A percentile compares a stretch with the other conserved stretches of the same genome.
These are phyloP conservation scores for Amylocarpus encephaloides DNA, from an alignment of 2,329 filamentous ascomycete species.

Conservation along the genomic window DNA sequence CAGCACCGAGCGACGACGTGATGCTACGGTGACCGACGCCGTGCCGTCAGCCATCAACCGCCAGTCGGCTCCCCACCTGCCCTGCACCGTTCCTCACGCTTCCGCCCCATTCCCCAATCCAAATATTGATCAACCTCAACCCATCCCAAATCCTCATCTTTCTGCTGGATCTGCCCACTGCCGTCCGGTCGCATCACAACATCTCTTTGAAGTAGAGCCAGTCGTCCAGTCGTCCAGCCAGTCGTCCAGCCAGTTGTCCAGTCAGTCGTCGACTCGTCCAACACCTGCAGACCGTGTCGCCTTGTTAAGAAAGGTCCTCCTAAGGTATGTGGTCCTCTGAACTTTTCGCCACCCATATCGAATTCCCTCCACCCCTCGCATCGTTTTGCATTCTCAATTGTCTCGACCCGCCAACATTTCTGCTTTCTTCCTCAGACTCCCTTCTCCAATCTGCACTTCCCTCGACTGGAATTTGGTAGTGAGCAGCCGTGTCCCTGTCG, in stretches of 20 bases:
- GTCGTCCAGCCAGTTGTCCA: too few relatives aligned
- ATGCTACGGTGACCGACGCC: too few relatives aligned
- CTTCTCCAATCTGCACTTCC: too few relatives aligned
- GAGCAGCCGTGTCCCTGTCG: background rate
- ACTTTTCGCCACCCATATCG: background rate
- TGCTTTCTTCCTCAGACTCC: background rate
- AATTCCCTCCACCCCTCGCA: constrained; percentile 1
- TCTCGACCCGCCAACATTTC: background rate
- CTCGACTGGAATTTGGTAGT: background rate
- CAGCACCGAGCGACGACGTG: too few relatives aligned
- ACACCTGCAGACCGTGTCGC: background rate
- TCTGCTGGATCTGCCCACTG: background rate
- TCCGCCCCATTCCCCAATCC: background rate
- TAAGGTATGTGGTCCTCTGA: background rate
- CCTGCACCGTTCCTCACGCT: too few relatives aligned
- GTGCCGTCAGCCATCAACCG: too few relatives aligned
- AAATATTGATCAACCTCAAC: background rate
- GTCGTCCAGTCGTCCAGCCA: too few relatives aligned
- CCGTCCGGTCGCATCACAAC: too few relatives aligned
- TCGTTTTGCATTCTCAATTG: background rate
- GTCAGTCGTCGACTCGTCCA: too few relatives aligned
- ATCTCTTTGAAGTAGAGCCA: background rate
- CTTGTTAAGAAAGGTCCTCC: constrained; percentile 1
- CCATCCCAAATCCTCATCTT: background rate
- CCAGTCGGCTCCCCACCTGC: too few relatives aligned